These are phyloP conservation scores for Chlorella vulgaris DNA, from an alignment of 139 green algal genomes.

Conservation along the genomic window DNA sequence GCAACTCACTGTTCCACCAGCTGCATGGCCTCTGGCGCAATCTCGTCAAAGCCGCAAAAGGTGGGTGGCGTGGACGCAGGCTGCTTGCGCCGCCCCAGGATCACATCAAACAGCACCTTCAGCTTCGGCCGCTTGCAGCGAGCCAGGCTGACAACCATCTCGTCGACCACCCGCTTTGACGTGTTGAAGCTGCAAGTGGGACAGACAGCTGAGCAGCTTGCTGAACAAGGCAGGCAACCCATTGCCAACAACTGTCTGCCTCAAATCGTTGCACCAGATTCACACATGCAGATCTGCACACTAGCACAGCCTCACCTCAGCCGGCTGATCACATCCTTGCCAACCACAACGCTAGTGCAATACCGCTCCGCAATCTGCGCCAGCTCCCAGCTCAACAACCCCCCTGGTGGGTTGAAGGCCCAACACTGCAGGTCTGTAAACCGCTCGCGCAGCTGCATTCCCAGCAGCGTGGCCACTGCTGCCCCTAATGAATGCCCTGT, in stretches of 20 bases:
- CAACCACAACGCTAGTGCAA: conserved; percentile 60
- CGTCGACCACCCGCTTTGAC: conserved; percentile 42
- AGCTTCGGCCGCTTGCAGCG: conserved; percentile 54
- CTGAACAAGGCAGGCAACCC: too few relatives aligned
- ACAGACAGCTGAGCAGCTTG: not conserved
- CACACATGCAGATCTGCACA: not conserved
- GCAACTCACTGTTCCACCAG: conserved; percentile 30
- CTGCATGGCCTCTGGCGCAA: conserved; percentile 29
- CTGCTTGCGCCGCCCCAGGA: conserved; percentile 25
- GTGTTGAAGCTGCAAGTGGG: conserved; percentile 28
- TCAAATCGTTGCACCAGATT: not conserved
- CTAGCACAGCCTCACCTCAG: conserved; percentile 28
- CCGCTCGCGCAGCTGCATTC: conserved; percentile 55
- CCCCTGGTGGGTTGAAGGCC: conserved; percentile 64
- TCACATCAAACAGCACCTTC: not conserved
- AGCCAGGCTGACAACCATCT: conserved; percentile 57
- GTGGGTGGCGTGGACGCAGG: conserved; percentile 11
- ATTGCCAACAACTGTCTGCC: not conserved
- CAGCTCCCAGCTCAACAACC: conserved; percentile 51
- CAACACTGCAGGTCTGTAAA: conserved; percentile 64
- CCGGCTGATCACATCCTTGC: conserved; percentile 65
- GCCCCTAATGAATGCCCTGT: conserved; percentile 73
- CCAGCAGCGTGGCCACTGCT: conserved; percentile 67
- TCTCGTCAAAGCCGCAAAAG: conserved; percentile 39
- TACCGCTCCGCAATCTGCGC: conserved; percentile 34